Base-by-base conservation (phyloP, 495 filamentous ascomycete genomes). In the Recurvomyces mirabilis region DNA sequence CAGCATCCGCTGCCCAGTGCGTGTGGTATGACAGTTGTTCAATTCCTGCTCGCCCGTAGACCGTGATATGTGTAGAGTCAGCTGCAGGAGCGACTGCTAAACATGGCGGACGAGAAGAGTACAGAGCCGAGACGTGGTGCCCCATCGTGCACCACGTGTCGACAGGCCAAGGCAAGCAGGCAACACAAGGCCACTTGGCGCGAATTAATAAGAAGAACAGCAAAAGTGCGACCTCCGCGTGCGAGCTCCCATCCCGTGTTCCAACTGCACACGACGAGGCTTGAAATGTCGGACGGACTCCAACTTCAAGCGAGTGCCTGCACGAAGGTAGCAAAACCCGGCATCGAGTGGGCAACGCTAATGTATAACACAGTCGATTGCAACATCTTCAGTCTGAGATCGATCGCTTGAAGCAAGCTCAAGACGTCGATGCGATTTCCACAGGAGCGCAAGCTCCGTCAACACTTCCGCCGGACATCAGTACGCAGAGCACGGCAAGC, bases 221-320 rank as follows among this genome's bases (percentile, higher is more conserved):
- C 43, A 46, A 5, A 35, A 36, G 34, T 51, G 48, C 21, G 38
- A 51, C 41, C 24, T 29, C n/a, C n/a, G 37, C 19, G 48, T 39
- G 13, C 44, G 31, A 13, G 46, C 39, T 34, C 48, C 48, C 13
- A 23, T 23, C 11, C 32, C 43, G 9, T 51, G 48, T 37, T 25
- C 43, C 7, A 11, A 43, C 22, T 51, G 48, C 17, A 20, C 28
- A 15, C 19, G 20, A 17, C 21, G 32, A 2, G 38, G 44, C 12
- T 22, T 18, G 20, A 43, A 51, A 18, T 51, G 48, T 43, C 30
- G 38, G 31, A 51, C 44, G 20, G 48, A 51, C 25, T 10, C 43
- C 3, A 15, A 25, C 18, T 51, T 51, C 43, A 51, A 51, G 25
- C 34, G 48, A n/a, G 22, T 47, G 11, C 25, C 31, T 2, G 23